Percentiles rank a stretch among this genome's conserved stretches.
Conservation (phyloP, 169 alveolate genomes). For the Hammondia hammondi region DNA sequence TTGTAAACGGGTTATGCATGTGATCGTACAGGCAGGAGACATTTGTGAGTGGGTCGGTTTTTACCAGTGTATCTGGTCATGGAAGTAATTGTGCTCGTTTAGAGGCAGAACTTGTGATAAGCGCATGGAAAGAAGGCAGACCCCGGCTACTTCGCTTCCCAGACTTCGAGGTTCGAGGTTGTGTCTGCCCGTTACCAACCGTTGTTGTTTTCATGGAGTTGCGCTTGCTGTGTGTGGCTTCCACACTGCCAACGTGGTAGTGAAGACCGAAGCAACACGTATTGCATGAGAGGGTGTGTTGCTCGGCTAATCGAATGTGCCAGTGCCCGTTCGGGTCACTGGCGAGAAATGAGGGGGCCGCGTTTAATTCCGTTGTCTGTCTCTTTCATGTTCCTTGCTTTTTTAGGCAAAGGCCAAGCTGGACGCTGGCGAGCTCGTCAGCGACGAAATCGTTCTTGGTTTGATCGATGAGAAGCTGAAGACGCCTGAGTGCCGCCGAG, state of each 20-base stretch:
- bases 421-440: conserved; percentile 92
- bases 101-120: background rate
- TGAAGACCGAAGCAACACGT: no score
- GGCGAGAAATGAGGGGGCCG: no score
- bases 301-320: no score
- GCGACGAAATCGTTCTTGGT: conserved; percentile 90
- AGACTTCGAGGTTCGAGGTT: no score
- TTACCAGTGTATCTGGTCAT: background rate
- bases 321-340: no score
- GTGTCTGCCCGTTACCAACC: no score
- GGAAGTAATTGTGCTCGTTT: background rate
- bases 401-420: conserved; percentile 87
- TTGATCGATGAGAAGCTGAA: conserved; percentile 72
- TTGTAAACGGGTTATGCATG: background rate
- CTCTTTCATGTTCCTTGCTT: background rate
- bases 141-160: background rate
- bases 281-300: no score
- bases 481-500: conserved; percentile 77
- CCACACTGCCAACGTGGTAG: no score
- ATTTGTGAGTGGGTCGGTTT: background rate
- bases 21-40: background rate
- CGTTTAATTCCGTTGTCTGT: no score
- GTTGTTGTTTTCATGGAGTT: no score
- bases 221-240: no score
- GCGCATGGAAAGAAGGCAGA: background rate